Evolutionary conservation across 2,329 filamentous ascomycete genomes (phyloP), one percentile per base, ranked within the genome.

Genomic region (Colletotrichum lupini): DNA sequence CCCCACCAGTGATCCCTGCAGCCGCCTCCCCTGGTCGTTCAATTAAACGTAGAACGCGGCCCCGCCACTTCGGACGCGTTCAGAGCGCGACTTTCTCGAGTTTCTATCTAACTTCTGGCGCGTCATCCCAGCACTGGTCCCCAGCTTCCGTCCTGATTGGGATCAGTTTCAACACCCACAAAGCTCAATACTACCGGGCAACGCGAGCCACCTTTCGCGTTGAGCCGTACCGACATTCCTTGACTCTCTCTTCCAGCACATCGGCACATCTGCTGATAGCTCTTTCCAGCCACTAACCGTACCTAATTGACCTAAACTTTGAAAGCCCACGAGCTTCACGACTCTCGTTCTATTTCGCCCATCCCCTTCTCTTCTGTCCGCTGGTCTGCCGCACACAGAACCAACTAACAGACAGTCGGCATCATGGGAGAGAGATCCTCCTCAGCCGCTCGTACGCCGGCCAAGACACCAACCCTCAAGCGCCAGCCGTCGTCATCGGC

Each of bases 401-500:
- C 24, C 11, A 42, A 32, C 42, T 52, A 19, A 19, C 14, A 16
- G 22, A 19, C 14, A 16, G 22, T 28, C 14, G 16, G 30, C 46
- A 56, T 57, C 28, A 76, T 75, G 74, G 73, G 37, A 22, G 66
- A 68, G 14, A 80, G 76, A 60, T 55, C 76, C 19, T 73, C 78
- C 22, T 68, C 77, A 5, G 74, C 77, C 46, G 80, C 79, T 42
- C 81, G 82, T 61, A 84, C 83, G 37, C 82, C 83, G 32, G 80
- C 82, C 46, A 82, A 78, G 76, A 78, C 81, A 26, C 74, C 80
- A 5, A 74, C 80, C 24, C 76, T 75, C 46, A 76, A 76, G 69
- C 74, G 71, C 62, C 60, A 61, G 24, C 75, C 74, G 24, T 75
- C 76, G 16, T 74, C 76, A 28, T 77, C 77, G 12, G 68, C 67